Base-by-base conservation (phyloP, 177 flowering plant species). In the Vitis hybrid region DNA sequence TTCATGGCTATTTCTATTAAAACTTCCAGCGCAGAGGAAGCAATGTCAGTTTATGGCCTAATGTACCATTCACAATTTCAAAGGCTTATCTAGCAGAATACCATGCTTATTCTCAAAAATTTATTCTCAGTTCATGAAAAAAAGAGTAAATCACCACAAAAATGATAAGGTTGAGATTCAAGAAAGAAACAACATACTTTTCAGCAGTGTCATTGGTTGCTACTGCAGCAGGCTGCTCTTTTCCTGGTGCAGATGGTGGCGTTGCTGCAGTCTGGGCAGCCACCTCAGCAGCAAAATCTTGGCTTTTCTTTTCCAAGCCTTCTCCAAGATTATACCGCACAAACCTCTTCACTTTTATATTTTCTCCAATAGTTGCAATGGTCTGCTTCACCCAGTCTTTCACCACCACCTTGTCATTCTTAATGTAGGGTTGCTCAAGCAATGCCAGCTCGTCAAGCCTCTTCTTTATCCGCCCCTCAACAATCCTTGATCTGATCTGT, bases 241-340 rank as follows among this genome's bases (percentile, higher is more conserved):
- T 81, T 63, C 10, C 84, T 58, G 86, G 76, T 26, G 78, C 56
- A 11, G 89, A 33, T 0, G 60, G 71, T 22, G 86, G 52, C 65
- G 87, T 93, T 52, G 90, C 90, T n/a, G 95, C 84, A 76, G 97
- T 96, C 83, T 93, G 98, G 50, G 99, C 98, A 70, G 98, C 99
- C 55, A 95, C 99, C 79, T 95, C 99, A 3, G 98, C 97, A 77
- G 98, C 98, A 87, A 93, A 95, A 85, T 93, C 95, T 77, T 87
- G 93, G 77, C 85, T 90, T 78, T 89, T 93, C 88, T 90, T 96
- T 83, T 91, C 92, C 82, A 96, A 78, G 61, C 98, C 99, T 79
- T 96, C 99, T 56, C 99, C 98, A 68, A 96, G 95, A 80, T 89
- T 96, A 82, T 71, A 92, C 18, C 94, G 72, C 13, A 86, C 83